Evolutionary conservation across 176 grass and related monocot species (phyloP).

Genomic region (Saccharum officinarum): DNA sequence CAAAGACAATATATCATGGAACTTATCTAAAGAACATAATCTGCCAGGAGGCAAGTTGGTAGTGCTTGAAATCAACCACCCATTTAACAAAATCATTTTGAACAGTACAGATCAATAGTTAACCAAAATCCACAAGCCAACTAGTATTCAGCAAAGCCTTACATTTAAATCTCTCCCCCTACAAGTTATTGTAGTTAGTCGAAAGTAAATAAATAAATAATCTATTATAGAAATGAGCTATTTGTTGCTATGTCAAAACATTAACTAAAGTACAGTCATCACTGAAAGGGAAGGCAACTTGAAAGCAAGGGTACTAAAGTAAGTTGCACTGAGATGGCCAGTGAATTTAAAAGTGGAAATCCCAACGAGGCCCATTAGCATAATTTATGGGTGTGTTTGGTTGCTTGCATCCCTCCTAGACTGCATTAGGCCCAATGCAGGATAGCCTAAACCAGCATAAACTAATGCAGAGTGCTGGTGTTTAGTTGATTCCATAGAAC

Average conservation of each 20-base stretch:
- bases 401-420: not conserved
- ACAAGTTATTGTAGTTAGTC: not conserved
- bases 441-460: not conserved
- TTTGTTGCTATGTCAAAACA: slow-evolving; percentile 4
- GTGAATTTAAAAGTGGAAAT: not conserved
- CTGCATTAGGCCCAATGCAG: not conserved
- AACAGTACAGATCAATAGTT: not conserved
- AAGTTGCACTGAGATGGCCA: not conserved
- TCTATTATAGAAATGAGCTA: not conserved
- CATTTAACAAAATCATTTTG: slow-evolving; percentile 1
- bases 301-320: not conserved
- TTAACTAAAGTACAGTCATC: not conserved
- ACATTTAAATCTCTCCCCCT: not conserved
- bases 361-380: not conserved
- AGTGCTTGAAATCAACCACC: not conserved
- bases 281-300: not conserved
- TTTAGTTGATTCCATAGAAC: not conserved
- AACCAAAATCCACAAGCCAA: not conserved
- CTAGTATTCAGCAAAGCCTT: slow-evolving; percentile 14
- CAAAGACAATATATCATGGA: not conserved
- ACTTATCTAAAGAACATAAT: slow-evolving; percentile 12
- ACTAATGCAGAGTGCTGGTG: not conserved
- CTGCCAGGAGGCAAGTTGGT: not conserved
- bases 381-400: not conserved
- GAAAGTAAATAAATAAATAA: not conserved